Evolutionary conservation across 768 basidiomycete species (phyloP).

Genomic region (Boletus rubroflammeus): DNA sequence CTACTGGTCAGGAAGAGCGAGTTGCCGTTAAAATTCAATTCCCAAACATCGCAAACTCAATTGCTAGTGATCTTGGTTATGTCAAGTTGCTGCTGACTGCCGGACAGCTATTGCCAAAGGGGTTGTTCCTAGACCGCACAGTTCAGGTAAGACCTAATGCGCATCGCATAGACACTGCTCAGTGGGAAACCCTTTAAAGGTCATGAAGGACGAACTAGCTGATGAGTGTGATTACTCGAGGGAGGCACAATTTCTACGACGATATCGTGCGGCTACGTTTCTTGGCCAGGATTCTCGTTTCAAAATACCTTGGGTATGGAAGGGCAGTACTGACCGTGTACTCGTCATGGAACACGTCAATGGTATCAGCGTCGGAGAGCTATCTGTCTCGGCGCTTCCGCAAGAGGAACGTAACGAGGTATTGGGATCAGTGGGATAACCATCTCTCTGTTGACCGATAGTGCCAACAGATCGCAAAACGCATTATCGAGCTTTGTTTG

Average conservation of each 20-base stretch:
- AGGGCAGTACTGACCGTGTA: conserved; percentile 75
- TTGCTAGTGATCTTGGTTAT: conserved; percentile 84
- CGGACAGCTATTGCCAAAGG: conserved; percentile 77
- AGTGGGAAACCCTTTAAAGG: conserved; percentile 38
- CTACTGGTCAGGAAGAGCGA: conserved; percentile 50
- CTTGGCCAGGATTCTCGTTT: conserved; percentile 64
- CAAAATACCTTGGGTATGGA: conserved; percentile 84
- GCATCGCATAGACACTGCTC: neutral
- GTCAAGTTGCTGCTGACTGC: conserved; percentile 79
- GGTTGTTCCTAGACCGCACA: conserved; percentile 86
- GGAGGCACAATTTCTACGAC: conserved; percentile 69
- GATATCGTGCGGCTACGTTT: conserved; percentile 49
- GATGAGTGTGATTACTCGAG: conserved; percentile 91
- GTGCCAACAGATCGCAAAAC: conserved; percentile 66
- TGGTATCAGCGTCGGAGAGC: conserved; percentile 78
- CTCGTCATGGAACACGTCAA: conserved; percentile 86
- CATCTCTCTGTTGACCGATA: neutral
- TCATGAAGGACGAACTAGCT: conserved; percentile 83
- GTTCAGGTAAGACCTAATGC: conserved; percentile 48
- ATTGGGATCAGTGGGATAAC: conserved; percentile 8
- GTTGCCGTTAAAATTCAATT: conserved; percentile 93
- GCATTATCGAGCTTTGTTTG: conserved; percentile 82
- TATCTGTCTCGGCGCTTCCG: conserved; percentile 47
- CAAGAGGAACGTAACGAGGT: conserved; percentile 75
- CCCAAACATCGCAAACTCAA: conserved; percentile 84